Percentiles rank a stretch among this genome's conserved stretches.
phyloP scores from a whole-genome alignment of 176 grass and related monocot species.

The Poa pratensis region DNA sequence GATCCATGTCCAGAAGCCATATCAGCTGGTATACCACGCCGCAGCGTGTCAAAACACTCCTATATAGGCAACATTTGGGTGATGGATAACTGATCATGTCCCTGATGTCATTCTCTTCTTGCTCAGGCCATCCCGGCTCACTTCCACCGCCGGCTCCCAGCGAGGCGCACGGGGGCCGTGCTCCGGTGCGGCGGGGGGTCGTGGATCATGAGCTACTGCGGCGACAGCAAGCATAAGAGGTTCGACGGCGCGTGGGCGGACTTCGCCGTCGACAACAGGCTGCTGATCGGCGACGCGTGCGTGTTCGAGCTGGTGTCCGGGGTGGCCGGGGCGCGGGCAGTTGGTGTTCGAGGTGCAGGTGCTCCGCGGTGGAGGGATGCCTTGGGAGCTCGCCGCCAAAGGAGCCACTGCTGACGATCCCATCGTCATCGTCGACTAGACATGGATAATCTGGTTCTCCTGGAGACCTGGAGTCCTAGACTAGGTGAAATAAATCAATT shows the following conservation, averaged over 20 bases:
- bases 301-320: slow-evolving; percentile 38
- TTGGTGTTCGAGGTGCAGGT: slow-evolving; percentile 50
- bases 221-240: slow-evolving; percentile 17
- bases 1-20: slow-evolving; percentile 15
- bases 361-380: slow-evolving; percentile 43
- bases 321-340: rapidly evolving
- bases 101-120: neutral
- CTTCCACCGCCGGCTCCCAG: slow-evolving; percentile 42
- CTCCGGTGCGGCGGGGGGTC: slow-evolving; percentile 27
- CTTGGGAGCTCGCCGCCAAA: slow-evolving; percentile 20
- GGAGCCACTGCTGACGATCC: slow-evolving; percentile 34
- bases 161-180: neutral
- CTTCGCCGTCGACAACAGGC: slow-evolving; percentile 38
- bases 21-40: slow-evolving; percentile 9
- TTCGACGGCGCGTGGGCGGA: slow-evolving; percentile 38
- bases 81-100: neutral
- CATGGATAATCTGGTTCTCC: neutral
- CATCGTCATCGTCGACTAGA: slow-evolving; percentile 32
- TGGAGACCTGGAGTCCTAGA: neutral
- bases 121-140: slow-evolving; percentile 14
- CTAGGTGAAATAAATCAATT: neutral
- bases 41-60: neutral
- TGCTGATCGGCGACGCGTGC: slow-evolving; percentile 47
- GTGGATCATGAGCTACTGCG: slow-evolving; percentile 42
- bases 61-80: neutral